Percentiles rank a stretch among this genome's conserved stretches.
Evolutionary conservation across 805 yeast genomes (phyloP).

Genomic region (Hanseniaspora hatyaiensis): DNA sequence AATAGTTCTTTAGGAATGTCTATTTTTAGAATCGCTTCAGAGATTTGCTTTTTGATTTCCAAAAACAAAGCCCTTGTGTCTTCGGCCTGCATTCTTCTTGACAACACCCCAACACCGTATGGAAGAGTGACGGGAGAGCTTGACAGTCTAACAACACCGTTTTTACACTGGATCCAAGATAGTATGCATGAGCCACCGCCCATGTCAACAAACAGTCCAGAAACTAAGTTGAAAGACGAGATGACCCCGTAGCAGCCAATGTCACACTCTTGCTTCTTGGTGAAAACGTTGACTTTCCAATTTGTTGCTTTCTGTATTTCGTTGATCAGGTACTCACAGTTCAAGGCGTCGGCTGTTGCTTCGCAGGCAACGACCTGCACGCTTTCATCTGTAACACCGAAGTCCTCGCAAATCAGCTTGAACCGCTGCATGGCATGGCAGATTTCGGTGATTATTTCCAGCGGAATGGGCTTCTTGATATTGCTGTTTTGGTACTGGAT

Average conservation of each 20-base stretch:
- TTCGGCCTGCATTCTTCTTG: constrained; percentile 44
- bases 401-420: constrained; percentile 57
- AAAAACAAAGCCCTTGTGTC: constrained; percentile 38
- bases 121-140: constrained; percentile 53
- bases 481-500: constrained; percentile 39
- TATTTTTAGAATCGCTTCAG: constrained; percentile 40
- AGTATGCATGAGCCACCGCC: constrained; percentile 63
- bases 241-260: constrained; percentile 66
- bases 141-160: constrained; percentile 46
- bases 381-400: constrained; percentile 51
- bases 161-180: constrained; percentile 52
- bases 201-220: constrained; percentile 60
- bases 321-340: constrained; percentile 46
- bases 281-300: constrained; percentile 51
- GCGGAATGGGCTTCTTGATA: constrained; percentile 44
- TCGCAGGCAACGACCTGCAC: constrained; percentile 65
- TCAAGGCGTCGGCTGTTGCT: constrained; percentile 59
- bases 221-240: constrained; percentile 53
- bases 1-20: constrained; percentile 42
- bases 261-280: constrained; percentile 54
- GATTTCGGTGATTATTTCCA: constrained; percentile 47
- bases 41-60: constrained; percentile 44
- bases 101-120: constrained; percentile 61
- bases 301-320: constrained; percentile 48
- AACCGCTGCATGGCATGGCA: constrained; percentile 55